Percentiles rank a stretch among this genome's conserved stretches.
Evolutionary conservation across 2,329 filamentous ascomycete genomes (phyloP).

Genomic region (Fusarium sp.): DNA sequence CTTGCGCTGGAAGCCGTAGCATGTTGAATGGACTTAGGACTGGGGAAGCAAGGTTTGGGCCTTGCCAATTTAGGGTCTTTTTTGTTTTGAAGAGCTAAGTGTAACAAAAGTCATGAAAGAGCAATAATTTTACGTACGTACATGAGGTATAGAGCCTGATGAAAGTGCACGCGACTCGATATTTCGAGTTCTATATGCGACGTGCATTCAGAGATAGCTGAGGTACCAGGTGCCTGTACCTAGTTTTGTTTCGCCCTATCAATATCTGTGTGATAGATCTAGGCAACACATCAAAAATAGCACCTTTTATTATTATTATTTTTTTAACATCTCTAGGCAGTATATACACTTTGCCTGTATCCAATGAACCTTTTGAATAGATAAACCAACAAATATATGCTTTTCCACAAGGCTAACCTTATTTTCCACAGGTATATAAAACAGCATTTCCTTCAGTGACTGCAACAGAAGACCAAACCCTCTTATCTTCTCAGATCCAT

Average conservation of each 20-base stretch:
- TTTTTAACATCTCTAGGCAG: no score
- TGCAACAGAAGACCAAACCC: background rate
- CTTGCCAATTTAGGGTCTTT: constrained; percentile 24
- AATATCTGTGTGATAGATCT: background rate
- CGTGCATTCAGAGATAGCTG: no score
- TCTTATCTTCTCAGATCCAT: background rate
- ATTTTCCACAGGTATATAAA: background rate
- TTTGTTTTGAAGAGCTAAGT: constrained; percentile 40
- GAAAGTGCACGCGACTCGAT: constrained; percentile 15
- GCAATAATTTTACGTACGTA: constrained; percentile 44
- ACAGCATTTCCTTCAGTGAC: background rate
- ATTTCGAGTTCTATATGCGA: constrained; percentile 13
- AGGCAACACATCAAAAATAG: background rate
- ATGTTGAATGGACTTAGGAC: constrained; percentile 38
- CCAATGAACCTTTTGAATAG: background rate
- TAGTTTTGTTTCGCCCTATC: background rate
- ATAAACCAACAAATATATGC: no score
- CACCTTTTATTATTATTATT: no score
- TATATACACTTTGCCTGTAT: constrained; percentile 2
- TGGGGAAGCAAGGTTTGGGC: constrained; percentile 34
- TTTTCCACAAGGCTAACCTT: no score
- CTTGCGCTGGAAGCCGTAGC: constrained; percentile 46
- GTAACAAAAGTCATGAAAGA: constrained; percentile 48
- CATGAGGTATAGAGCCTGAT: constrained; percentile 13
- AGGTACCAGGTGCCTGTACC: no score